Evolutionary conservation across 305 asterid genomes (phyloP), one percentile per base, ranked within the genome.

Genomic region (Fraxinus albicans): DNA sequence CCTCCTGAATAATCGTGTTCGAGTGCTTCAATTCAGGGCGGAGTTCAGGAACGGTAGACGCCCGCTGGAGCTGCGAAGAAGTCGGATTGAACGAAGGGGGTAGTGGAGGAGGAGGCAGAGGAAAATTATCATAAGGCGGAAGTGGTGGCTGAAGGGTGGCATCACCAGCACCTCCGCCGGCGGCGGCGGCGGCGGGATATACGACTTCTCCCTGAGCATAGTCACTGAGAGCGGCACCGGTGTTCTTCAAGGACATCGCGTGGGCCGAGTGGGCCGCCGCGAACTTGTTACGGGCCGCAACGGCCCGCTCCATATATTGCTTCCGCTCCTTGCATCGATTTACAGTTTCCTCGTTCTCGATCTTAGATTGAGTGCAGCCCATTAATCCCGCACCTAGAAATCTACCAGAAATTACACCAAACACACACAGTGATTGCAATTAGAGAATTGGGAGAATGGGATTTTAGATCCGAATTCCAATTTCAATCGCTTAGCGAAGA

Each of bases 161-260:
- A 13, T 82, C 80, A 3, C 76, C 84, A 63, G 72, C 58, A 13
- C 85, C 36, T 58, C 87, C 36, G 10, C 83, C 38, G n/a, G 73
- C 25, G 17, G 83, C 17, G 84, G 35, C 44, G 83, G 82, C 58
- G 92, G 86, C 74, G 12, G 88, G 86, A 74, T 79, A 85, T 40
- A 90, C 81, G 40, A 86, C 96, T 82, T 96, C 98, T 8, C 98
- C 99, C 8, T 90, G 92, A 17, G 97, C 94, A 81, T 89, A 97
- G 82, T 97, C 99, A 80, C 95, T 90, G 72, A 96, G 93, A 70
- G 99, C 97, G 58, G 98, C 98, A 42, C 99, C 99, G 84, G 97
- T 90, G 89, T 95, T 94, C 82, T 94, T 97, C 77, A 97, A 85
- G 2, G 98, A 89, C 94, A 93, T 89, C 84, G 95, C 91, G 86